These are phyloP conservation scores for Pyrus hybrid DNA, from an alignment of 331 rosid genomes.

Conservation along the genomic window DNA sequence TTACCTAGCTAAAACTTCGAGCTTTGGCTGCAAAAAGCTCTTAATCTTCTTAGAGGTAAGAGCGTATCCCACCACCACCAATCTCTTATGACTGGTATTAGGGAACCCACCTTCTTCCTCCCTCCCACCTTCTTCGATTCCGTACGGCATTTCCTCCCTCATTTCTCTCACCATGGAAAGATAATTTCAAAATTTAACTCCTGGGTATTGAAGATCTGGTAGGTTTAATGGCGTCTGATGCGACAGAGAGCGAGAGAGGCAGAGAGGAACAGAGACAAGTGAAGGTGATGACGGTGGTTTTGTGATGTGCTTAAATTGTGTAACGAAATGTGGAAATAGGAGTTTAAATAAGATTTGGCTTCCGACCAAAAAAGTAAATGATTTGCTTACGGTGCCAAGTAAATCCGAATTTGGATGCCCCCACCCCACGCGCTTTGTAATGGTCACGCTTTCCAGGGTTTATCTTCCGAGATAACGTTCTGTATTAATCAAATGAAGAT, in stretches of 20 bases:
- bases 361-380: no score
- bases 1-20: slow-evolving; percentile 85
- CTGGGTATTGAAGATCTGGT: not conserved
- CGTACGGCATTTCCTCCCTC: slow-evolving; percentile 12
- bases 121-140: slow-evolving; percentile 3
- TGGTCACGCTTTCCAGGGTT: not conserved
- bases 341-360: not conserved
- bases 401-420: not conserved
- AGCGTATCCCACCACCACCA: slow-evolving; percentile 78
- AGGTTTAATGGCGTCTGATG: not conserved
- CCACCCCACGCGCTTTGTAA: not conserved
- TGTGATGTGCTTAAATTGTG: not conserved
- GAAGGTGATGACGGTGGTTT: not conserved
- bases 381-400: not conserved
- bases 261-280: not conserved
- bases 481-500: no score
- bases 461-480: not conserved
- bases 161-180: slow-evolving; percentile 2
- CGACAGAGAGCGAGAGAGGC: not conserved
- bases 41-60: slow-evolving; percentile 86
- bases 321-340: not conserved
- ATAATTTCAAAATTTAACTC: not conserved
- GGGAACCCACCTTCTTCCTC: slow-evolving; percentile 29
- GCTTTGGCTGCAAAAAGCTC: slow-evolving; percentile 90
- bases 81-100: slow-evolving; percentile 20